Percentiles rank a stretch among this genome's conserved stretches.
phyloP scores from a whole-genome alignment of 2,329 filamentous ascomycete genomes.

The Penicillium sp. region DNA sequence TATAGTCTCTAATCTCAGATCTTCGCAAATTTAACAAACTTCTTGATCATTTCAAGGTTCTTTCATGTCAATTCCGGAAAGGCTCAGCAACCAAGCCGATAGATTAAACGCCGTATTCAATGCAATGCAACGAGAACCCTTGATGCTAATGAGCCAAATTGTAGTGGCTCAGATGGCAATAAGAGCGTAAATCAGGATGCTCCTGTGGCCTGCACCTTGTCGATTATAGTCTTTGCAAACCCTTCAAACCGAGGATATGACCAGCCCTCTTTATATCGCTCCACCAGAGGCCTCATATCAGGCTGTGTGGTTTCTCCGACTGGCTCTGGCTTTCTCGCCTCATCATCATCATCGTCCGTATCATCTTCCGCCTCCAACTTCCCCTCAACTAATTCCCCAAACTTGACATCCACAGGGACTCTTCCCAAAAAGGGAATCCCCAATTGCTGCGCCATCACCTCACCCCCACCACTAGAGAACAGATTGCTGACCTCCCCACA shows the following conservation, averaged over 20 bases:
- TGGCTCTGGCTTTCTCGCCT: conserved; percentile 6
- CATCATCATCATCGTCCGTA: conserved; percentile 23
- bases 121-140: conserved; percentile 11
- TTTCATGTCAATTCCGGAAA: too few relatives aligned
- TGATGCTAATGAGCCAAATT: too few relatives aligned
- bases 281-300: conserved; percentile 36
- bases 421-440: conserved; percentile 75
- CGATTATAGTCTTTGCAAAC: conserved; percentile 35
- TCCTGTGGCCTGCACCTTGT: conserved; percentile 23
- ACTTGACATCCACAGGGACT: conserved; percentile 88
- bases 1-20: not conserved
- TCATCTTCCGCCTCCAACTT: conserved; percentile 24
- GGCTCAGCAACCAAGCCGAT: not conserved
- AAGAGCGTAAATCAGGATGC: not conserved
- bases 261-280: conserved; percentile 42
- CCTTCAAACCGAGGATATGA: conserved; percentile 40
- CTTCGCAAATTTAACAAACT: too few relatives aligned
- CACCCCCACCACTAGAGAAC: conserved; percentile 84
- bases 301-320: conserved; percentile 11
- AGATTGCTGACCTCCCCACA: conserved; percentile 83
- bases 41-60: too few relatives aligned
- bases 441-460: conserved; percentile 84
- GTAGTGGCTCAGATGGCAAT: not conserved
- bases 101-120: conserved; percentile 6
- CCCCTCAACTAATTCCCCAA: conserved; percentile 77